Percentiles rank a stretch among this genome's conserved stretches.
Evolutionary conservation across 371 early-diverging fungal species (phyloP).

Genomic region (Nematocida major): DNA sequence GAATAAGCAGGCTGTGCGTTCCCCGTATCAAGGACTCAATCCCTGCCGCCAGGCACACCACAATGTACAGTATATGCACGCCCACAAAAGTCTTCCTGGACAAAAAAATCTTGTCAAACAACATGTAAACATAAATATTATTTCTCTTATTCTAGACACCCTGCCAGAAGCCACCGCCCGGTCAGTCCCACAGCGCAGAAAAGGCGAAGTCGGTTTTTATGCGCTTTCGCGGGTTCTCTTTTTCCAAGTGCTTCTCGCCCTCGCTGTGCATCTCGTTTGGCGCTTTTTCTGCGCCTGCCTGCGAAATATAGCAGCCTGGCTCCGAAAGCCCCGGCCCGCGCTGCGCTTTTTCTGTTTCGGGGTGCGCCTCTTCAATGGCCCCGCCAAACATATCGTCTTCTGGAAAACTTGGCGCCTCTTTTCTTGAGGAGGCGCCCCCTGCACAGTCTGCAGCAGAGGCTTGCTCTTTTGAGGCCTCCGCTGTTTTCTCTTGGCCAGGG

Average conservation of each 20-base stretch:
- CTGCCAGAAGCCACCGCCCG: not conserved
- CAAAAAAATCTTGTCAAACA: slow-evolving; percentile 7
- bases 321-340: too few relatives aligned
- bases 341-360: too few relatives aligned
- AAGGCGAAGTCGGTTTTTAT: too few relatives aligned
- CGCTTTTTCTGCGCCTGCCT: not conserved
- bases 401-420: too few relatives aligned
- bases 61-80: not conserved
- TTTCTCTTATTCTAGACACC: not conserved
- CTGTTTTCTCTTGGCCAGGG: not conserved
- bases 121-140: not conserved
- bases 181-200: too few relatives aligned
- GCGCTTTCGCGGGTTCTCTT: too few relatives aligned
- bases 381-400: too few relatives aligned
- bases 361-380: too few relatives aligned
- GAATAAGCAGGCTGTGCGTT: not conserved
- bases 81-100: not conserved
- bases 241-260: too few relatives aligned
- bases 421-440: too few relatives aligned
- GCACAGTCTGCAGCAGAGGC: too few relatives aligned
- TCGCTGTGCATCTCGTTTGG: not conserved
- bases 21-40: not conserved
- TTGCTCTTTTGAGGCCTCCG: not conserved
- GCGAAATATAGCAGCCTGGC: not conserved
- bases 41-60: not conserved